These are phyloP conservation scores for Erigeron philadelphicus DNA, from an alignment of 140 eudicot species.

Conservation along the genomic window DNA sequence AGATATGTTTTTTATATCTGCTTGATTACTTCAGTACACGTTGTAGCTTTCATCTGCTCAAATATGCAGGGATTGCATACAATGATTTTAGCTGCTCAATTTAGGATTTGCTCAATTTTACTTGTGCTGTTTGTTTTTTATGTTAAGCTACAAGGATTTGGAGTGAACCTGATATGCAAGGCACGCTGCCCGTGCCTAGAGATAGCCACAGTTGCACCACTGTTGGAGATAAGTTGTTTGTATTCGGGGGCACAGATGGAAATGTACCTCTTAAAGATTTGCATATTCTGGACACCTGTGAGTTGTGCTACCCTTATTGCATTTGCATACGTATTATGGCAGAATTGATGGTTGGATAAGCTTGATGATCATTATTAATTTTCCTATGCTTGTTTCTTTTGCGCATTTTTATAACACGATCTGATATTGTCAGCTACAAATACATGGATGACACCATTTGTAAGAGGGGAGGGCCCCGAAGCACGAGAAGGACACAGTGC, in stretches of 20 bases:
- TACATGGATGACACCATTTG: constrained; percentile 71
- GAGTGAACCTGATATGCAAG: constrained; percentile 77
- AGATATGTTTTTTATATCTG: no score
- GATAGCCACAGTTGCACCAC: constrained; percentile 97
- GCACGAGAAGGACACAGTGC: constrained; percentile 99
- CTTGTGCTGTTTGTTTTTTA: not conserved
- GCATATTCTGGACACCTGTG: constrained; percentile 83
- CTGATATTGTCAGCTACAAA: constrained; percentile 50
- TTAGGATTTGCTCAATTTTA: constrained; percentile 2
- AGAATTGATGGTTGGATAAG: not conserved
- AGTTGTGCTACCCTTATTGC: constrained; percentile 31
- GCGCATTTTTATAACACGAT: not conserved
- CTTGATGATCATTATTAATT: not conserved
- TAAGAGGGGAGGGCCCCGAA: constrained; percentile 86
- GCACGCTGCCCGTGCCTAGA: constrained; percentile 73
- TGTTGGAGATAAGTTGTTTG: constrained; percentile 69
- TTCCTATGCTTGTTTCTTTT: constrained; percentile 3
- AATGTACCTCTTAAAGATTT: constrained; percentile 68
- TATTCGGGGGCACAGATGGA: constrained; percentile 96
- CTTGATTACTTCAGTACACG: no score
- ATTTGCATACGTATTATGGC: constrained; percentile 10
- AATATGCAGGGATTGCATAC: no score
- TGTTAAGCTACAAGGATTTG: constrained; percentile 58
- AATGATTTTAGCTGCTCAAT: not conserved
- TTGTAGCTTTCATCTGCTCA: no score